phyloP scores from a whole-genome alignment of 108 stramenopile species.

The Discostella pseudostelligera region DNA sequence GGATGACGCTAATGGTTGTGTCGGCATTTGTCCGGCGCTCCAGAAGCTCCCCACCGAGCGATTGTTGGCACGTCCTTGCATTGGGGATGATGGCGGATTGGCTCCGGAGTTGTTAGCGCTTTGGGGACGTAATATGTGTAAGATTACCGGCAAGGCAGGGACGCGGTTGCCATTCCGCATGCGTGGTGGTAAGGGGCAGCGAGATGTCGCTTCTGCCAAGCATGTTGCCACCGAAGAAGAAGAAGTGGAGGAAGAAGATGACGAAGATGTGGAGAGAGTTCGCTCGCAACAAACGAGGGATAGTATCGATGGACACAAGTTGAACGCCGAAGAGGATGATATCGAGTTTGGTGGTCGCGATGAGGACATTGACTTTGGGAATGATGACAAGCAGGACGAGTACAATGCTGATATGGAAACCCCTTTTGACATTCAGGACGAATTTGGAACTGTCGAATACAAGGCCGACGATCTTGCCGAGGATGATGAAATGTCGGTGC shows the following conservation, averaged over 20 bases:
- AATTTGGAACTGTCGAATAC: constrained; percentile 36
- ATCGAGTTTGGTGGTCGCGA: constrained; percentile 34
- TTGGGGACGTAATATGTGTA: constrained; percentile 64
- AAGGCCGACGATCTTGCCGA: constrained; percentile 48
- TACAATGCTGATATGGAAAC: constrained; percentile 18
- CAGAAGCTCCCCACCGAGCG: constrained; percentile 44
- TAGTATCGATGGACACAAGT: constrained; percentile 25
- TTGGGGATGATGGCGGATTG: constrained; percentile 70
- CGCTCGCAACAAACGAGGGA: constrained; percentile 32
- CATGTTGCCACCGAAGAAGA: constrained; percentile 46
- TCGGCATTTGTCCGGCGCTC: constrained; percentile 20
- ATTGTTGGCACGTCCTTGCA: constrained; percentile 68
- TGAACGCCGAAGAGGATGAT: constrained; percentile 46
- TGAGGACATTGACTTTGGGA: constrained; percentile 45
- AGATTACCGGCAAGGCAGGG: constrained; percentile 55
- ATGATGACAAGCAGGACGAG: constrained; percentile 28
- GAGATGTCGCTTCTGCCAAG: constrained; percentile 42
- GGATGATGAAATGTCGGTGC: constrained; percentile 35
- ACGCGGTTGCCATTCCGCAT: constrained; percentile 56
- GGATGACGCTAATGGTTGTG: constrained; percentile 19
- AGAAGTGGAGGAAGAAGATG: constrained; percentile 13
- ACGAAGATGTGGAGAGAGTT: constrained; percentile 53
- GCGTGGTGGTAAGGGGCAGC: constrained; percentile 51
- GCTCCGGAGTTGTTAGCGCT: constrained; percentile 64
- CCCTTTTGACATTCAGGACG: constrained; percentile 52